Evolutionary conservation across 1,139 yeast species (phyloP).

Genomic region (Candida sanyaensis): DNA sequence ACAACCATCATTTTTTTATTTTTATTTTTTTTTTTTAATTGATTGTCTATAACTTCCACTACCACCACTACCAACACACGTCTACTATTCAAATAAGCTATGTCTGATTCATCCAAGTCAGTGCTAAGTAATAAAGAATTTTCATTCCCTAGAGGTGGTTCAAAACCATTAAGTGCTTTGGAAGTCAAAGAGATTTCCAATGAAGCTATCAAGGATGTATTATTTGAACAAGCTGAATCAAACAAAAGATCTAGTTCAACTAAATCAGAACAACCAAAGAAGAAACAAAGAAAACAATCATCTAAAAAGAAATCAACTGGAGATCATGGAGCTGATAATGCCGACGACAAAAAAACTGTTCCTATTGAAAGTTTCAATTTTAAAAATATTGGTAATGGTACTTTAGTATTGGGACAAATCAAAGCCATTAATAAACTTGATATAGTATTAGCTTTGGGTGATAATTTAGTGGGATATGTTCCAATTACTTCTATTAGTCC

Average conservation of each 20-base stretch:
- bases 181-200: constrained; percentile 92
- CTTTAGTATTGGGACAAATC: constrained; percentile 77
- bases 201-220: constrained; percentile 86
- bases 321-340: constrained; percentile 19
- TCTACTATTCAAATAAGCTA: constrained; percentile 1
- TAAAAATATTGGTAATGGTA: constrained; percentile 67
- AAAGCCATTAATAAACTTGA: constrained; percentile 61
- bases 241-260: constrained; percentile 30
- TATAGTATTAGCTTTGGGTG: constrained; percentile 74
- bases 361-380: constrained; percentile 63
- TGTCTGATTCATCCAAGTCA: constrained; percentile 20
- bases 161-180: constrained; percentile 79
- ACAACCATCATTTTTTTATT: background rate
- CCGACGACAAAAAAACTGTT: constrained; percentile 27
- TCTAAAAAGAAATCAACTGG: background rate
- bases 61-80: background rate
- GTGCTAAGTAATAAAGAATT: constrained; percentile 53
- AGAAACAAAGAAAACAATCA: constrained; percentile 18
- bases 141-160: constrained; percentile 96
- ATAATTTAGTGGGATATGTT: constrained; percentile 76
- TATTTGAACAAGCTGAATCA: constrained; percentile 54
- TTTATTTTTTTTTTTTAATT: no score
- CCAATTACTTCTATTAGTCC: constrained; percentile 75
- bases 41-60: background rate
- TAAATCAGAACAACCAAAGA: constrained; percentile 28